These are phyloP conservation scores for Rhizoctonia solani DNA, from an alignment of 1,284 basidiomycete genomes.

Conservation along the genomic window DNA sequence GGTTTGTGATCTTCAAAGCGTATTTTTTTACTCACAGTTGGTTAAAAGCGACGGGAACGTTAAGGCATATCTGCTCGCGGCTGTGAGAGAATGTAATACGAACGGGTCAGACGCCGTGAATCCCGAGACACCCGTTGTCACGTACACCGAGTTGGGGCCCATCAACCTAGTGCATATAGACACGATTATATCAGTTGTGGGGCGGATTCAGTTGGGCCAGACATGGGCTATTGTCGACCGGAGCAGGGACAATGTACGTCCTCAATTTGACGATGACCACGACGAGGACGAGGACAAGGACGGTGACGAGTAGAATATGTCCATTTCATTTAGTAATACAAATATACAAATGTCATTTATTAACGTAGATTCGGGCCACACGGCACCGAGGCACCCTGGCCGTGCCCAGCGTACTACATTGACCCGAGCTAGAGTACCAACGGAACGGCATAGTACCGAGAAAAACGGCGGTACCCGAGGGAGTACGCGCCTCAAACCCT, in stretches of 20 bases:
- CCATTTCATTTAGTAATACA: too few relatives aligned
- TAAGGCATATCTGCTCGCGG: conserved; percentile 5
- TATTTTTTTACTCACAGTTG: not conserved
- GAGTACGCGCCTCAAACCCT: too few relatives aligned
- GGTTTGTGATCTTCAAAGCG: not conserved
- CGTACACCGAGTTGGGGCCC: not conserved
- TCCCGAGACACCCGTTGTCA: not conserved
- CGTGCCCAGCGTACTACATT: too few relatives aligned
- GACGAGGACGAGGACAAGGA: too few relatives aligned
- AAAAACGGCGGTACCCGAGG: too few relatives aligned
- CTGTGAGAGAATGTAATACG: not conserved
- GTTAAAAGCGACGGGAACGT: not conserved
- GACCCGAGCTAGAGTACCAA: too few relatives aligned
- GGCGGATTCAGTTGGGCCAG: not conserved
- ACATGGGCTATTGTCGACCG: conserved; percentile 3
- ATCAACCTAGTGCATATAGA: not conserved
- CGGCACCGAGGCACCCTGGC: too few relatives aligned
- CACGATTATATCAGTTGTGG: not conserved
- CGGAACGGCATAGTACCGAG: too few relatives aligned
- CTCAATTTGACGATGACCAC: conserved; percentile 14
- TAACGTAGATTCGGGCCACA: too few relatives aligned
- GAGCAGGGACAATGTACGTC: not conserved
- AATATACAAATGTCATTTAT: too few relatives aligned
- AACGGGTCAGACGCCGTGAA: not conserved
- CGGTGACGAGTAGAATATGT: too few relatives aligned